These are phyloP conservation scores for Pleurotus salmoneostramineus DNA, from an alignment of 768 basidiomycete genomes.

Conservation along the genomic window DNA sequence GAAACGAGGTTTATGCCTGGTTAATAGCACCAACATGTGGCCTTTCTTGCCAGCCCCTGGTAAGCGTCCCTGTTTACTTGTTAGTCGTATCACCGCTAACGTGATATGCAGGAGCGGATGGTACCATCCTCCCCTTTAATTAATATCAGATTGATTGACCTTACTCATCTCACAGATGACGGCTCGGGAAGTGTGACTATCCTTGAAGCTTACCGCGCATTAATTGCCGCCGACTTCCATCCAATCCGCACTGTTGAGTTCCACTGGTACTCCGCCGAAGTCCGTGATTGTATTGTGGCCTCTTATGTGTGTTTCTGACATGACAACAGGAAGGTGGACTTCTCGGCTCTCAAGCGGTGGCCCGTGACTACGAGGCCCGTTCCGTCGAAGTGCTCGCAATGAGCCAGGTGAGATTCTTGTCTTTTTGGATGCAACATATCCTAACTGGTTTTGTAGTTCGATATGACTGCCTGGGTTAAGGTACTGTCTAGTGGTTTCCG, in stretches of 20 bases:
- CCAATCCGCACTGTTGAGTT: constrained; percentile 70
- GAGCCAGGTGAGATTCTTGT: constrained; percentile 57
- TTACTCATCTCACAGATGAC: constrained; percentile 38
- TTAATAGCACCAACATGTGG: constrained; percentile 65
- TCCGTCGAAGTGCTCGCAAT: constrained; percentile 71
- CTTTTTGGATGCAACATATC: background rate
- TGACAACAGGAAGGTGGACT: constrained; percentile 69
- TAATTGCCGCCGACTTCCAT: constrained; percentile 64
- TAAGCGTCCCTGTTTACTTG: constrained; percentile 24
- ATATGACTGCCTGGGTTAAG: constrained; percentile 96
- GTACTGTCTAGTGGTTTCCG: constrained; percentile 18
- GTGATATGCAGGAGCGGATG: constrained; percentile 42
- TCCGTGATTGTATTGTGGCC: constrained; percentile 18
- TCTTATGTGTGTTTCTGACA: constrained; percentile 1
- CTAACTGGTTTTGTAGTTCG: constrained; percentile 46
- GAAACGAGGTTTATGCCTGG: constrained; percentile 11
- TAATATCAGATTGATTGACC: constrained; percentile 8
- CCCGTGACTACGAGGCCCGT: constrained; percentile 63
- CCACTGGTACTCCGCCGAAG: constrained; percentile 85
- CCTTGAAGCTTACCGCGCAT: constrained; percentile 69
- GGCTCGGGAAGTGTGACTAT: constrained; percentile 81
- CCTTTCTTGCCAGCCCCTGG: constrained; percentile 78
- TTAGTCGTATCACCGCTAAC: constrained; percentile 20
- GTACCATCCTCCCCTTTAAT: constrained; percentile 22
- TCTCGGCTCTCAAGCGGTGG: constrained; percentile 88